phyloP scores from a whole-genome alignment of 2,329 filamentous ascomycete species.

The Ophiocordyceps australis region DNA sequence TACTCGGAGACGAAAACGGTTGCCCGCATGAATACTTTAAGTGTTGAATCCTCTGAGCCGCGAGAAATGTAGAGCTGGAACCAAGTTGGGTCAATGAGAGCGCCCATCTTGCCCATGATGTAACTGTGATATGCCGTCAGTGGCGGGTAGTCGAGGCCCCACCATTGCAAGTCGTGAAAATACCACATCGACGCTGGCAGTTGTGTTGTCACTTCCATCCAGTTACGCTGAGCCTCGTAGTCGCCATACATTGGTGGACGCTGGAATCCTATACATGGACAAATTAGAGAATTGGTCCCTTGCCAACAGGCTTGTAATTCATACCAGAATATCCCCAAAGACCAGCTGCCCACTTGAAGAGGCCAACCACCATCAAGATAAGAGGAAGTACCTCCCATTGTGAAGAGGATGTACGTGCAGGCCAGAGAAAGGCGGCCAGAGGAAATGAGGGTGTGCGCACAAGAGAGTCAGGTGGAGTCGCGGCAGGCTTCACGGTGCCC shows the following conservation, averaged over 20 bases:
- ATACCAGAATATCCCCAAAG: conserved; percentile 90
- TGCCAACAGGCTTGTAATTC: too few species aligned
- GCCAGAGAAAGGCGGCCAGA: conserved; percentile 87
- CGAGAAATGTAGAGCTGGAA: conserved; percentile 74
- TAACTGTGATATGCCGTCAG: conserved; percentile 97
- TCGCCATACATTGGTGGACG: conserved; percentile 87
- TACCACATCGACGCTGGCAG: conserved; percentile 93
- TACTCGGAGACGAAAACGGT: conserved; percentile 87
- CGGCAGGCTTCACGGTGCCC: conserved; percentile 15
- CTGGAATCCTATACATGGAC: conserved; percentile 48
- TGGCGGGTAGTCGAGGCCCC: conserved; percentile 95
- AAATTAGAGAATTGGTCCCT: too few species aligned
- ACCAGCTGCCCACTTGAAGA: conserved; percentile 85
- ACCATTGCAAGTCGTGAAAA: conserved; percentile 91
- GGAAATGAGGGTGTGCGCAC: conserved; percentile 60
- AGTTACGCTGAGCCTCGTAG: conserved; percentile 94
- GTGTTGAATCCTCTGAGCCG: conserved; percentile 54
- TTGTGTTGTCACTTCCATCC: conserved; percentile 92
- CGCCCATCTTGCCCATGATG: conserved; percentile 76
- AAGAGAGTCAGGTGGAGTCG: conserved; percentile 20
- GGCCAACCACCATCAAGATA: conserved; percentile 73
- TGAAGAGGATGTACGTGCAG: conserved; percentile 63
- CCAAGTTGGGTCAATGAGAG: conserved; percentile 64
- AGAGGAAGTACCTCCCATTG: conserved; percentile 86
- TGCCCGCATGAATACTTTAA: conserved; percentile 93